Evolutionary conservation across 2,329 filamentous ascomycete genomes (phyloP).

Genomic region (Cladosporium austrohemisphaericum): DNA sequence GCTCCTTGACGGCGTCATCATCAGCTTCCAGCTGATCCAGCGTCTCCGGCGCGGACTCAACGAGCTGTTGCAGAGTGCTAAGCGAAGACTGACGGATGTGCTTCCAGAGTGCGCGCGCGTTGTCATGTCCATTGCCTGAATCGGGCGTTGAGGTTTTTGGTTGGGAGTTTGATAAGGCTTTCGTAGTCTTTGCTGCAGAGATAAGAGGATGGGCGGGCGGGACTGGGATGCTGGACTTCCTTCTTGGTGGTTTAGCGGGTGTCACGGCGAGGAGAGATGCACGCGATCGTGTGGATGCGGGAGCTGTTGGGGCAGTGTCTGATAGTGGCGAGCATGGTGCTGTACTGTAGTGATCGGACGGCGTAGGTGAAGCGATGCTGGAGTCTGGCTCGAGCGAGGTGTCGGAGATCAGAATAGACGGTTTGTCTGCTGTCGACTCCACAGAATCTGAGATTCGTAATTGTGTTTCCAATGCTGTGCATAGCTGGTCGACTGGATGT

Average conservation of each 20-base stretch:
- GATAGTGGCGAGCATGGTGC: conserved; percentile 13
- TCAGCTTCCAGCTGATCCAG: conserved; percentile 24
- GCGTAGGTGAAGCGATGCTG: conserved; percentile 3
- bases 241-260: conserved; percentile 13
- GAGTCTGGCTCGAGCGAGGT: conserved; percentile 16
- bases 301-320: not conserved
- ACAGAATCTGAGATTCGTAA: not conserved
- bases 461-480: not conserved
- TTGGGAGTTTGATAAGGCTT: not conserved
- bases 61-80: conserved; percentile 23
- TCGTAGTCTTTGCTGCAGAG: conserved; percentile 1
- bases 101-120: conserved; percentile 37
- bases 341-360: conserved; percentile 7
- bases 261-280: conserved; percentile 6
- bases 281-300: not conserved
- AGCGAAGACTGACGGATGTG: conserved; percentile 36
- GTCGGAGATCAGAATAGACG: conserved; percentile 24
- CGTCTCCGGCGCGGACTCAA: conserved; percentile 22
- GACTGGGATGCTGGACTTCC: not conserved
- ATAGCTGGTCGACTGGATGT: conserved; percentile 10
- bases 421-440: conserved; percentile 15
- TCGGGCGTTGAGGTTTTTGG: not conserved
- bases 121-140: conserved; percentile 22
- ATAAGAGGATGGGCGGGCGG: not conserved
- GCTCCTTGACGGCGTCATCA: conserved; percentile 26